phyloP scores from a whole-genome alignment of 2,329 filamentous ascomycete species.

The Ascosphaera aggregata region DNA sequence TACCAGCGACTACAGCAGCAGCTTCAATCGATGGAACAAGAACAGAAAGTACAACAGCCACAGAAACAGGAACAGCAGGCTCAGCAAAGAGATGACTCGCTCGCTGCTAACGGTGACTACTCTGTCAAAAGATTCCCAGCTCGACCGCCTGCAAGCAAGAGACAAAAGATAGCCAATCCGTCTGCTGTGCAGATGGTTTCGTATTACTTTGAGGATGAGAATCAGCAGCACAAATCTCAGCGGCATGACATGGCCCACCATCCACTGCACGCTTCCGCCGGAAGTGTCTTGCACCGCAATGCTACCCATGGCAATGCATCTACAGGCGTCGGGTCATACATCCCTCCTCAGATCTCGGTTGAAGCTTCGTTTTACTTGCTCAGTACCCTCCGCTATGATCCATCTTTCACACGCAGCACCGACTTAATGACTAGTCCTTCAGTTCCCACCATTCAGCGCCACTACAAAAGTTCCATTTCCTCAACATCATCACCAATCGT shows the following conservation, averaged over 20 bases:
- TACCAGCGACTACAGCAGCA: neutral
- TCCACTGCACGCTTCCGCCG: neutral
- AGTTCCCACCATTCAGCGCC: slow-evolving; percentile 9
- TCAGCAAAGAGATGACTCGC: neutral
- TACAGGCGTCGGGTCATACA: too few relatives aligned
- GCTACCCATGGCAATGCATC: neutral
- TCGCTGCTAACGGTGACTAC: neutral
- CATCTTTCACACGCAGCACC: slow-evolving; percentile 22
- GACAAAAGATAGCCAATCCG: neutral
- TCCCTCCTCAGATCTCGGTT: neutral
- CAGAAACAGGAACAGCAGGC: neutral
- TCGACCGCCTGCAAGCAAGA: neutral
- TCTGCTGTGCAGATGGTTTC: neutral
- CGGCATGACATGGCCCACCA: neutral
- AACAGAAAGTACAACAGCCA: neutral
- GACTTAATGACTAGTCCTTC: slow-evolving; percentile 13
- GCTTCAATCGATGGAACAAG: neutral
- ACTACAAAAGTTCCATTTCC: neutral
- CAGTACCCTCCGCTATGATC: slow-evolving; percentile 50
- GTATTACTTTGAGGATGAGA: neutral
- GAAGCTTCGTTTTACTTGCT: slow-evolving; percentile 33
- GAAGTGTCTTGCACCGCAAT: neutral
- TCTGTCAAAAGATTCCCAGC: neutral
- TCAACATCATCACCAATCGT: neutral
- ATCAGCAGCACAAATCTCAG: neutral